A percentile compares a stretch with the other conserved stretches of the same genome.
These are phyloP conservation scores for Trichoderma orchidacearum DNA, from an alignment of 495 filamentous ascomycete species.

Conservation along the genomic window DNA sequence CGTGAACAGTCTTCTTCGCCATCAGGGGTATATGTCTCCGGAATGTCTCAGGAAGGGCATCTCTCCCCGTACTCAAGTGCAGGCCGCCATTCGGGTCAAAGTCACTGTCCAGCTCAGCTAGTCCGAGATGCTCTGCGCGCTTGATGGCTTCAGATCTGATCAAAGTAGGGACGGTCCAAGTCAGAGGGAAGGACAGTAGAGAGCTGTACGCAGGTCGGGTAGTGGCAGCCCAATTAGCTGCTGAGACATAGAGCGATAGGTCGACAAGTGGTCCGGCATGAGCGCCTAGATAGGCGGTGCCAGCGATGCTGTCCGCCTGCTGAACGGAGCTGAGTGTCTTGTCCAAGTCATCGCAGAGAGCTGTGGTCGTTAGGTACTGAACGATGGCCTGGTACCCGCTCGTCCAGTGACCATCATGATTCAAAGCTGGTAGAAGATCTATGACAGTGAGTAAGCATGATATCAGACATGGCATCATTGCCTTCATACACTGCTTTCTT, in stretches of 20 bases:
- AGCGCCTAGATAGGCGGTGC: constrained; percentile 50
- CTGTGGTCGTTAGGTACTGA: constrained; percentile 39
- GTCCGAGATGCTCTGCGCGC: constrained; percentile 60
- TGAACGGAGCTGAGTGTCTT: constrained; percentile 50
- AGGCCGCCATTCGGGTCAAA: constrained; percentile 9
- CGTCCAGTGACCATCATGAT: constrained; percentile 48
- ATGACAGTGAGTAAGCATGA: constrained; percentile 4
- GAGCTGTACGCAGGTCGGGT: constrained; percentile 65
- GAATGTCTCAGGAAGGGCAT: constrained; percentile 1
- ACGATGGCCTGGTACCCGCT: constrained; percentile 64
- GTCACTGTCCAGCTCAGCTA: constrained; percentile 24
- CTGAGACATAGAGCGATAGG: constrained; percentile 78
- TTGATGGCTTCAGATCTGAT: constrained; percentile 51
- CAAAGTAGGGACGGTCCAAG: constrained; percentile 62
- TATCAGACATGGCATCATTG: neutral
- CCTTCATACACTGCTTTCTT: neutral
- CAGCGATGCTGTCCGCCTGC: constrained; percentile 56
- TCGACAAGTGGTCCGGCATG: constrained; percentile 55
- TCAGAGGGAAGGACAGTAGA: constrained; percentile 69
- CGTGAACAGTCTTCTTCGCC: constrained; percentile 13
- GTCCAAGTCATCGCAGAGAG: constrained; percentile 40
- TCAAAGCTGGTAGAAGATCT: constrained; percentile 67
- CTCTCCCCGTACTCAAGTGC: neutral
- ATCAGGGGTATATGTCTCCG: constrained; percentile 7
- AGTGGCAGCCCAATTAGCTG: constrained; percentile 59